Percentiles rank a stretch among this genome's conserved stretches.
phyloP scores from a whole-genome alignment of 179 eudicot genomes.

The Silene noctiflora region DNA sequence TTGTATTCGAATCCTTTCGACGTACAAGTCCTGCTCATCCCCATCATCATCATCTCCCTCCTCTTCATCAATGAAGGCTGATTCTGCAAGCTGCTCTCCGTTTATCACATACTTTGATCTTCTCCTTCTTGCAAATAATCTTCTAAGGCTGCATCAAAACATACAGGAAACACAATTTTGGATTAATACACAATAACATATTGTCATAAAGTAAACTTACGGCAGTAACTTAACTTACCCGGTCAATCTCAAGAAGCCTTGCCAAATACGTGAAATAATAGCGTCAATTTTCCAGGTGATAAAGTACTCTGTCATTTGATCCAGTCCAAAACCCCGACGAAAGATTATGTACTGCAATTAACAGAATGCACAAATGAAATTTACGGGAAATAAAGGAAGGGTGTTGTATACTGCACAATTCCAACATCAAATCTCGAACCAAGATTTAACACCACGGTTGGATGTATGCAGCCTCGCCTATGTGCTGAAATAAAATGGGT shows the following conservation, averaged over 20 bases:
- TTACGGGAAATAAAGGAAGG: not conserved
- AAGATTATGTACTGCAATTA: constrained; percentile 34
- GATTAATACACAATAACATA: not conserved
- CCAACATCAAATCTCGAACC: not conserved
- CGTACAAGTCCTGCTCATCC: constrained; percentile 30
- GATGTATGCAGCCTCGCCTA: too few species aligned
- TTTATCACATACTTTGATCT: constrained; percentile 18
- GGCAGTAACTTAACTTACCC: constrained; percentile 28
- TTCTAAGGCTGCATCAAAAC: constrained; percentile 25
- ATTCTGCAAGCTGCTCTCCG: constrained; percentile 24
- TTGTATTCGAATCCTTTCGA: constrained; percentile 37
- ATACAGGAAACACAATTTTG: not conserved
- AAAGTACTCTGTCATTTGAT: constrained; percentile 37
- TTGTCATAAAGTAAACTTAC: not conserved
- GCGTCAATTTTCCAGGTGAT: constrained; percentile 33
- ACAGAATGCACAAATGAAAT: not conserved
- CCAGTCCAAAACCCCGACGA: constrained; percentile 35
- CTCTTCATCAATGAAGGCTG: constrained; percentile 13
- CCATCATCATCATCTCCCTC: constrained; percentile 28
- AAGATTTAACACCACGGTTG: too few species aligned
- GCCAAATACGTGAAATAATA: constrained; percentile 30
- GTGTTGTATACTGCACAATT: not conserved
- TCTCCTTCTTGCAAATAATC: constrained; percentile 28
- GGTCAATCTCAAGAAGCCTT: constrained; percentile 33
- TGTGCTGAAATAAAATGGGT: too few species aligned